A percentile compares a stretch with the other conserved stretches of the same genome.
Conservation (phyloP, 2,329 filamentous ascomycete genomes). For the Penicillium sp. region DNA sequence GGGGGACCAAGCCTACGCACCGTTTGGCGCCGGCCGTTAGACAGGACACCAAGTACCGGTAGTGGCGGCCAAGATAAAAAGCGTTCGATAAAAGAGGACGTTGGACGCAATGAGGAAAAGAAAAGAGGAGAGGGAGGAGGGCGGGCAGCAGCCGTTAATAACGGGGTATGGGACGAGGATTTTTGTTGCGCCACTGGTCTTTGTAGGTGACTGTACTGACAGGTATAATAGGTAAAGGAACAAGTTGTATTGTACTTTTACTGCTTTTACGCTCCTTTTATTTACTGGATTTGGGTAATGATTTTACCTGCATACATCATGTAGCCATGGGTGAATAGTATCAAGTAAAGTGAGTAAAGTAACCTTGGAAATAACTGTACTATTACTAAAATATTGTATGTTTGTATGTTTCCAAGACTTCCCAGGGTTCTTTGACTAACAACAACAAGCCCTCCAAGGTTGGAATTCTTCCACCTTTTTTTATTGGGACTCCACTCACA, state of each 20-base stretch:
- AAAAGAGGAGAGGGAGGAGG: constrained; percentile 20
- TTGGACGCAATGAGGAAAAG: constrained; percentile 25
- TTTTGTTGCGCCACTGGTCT: constrained; percentile 25
- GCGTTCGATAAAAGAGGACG: constrained; percentile 37
- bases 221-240: neutral
- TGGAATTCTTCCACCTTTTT: neutral
- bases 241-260: constrained; percentile 3
- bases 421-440: neutral
- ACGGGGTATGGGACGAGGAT: constrained; percentile 22
- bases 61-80: constrained; percentile 45
- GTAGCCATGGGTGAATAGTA: neutral
- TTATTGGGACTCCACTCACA: neutral
- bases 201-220: constrained; percentile 17
- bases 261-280: neutral
- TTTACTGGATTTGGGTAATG: neutral
- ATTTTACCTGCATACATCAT: neutral
- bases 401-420: neutral
- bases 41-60: constrained; percentile 49
- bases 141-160: constrained; percentile 19
- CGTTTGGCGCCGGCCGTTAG: constrained; percentile 48
- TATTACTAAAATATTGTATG: neutral
- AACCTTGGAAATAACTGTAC: neutral
- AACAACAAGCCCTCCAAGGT: neutral
- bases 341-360: neutral
- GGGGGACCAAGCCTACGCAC: constrained; percentile 48